Evolutionary conservation across 352 stramenopile genomes (phyloP).

Genomic region (Globisporangium parvum): DNA sequence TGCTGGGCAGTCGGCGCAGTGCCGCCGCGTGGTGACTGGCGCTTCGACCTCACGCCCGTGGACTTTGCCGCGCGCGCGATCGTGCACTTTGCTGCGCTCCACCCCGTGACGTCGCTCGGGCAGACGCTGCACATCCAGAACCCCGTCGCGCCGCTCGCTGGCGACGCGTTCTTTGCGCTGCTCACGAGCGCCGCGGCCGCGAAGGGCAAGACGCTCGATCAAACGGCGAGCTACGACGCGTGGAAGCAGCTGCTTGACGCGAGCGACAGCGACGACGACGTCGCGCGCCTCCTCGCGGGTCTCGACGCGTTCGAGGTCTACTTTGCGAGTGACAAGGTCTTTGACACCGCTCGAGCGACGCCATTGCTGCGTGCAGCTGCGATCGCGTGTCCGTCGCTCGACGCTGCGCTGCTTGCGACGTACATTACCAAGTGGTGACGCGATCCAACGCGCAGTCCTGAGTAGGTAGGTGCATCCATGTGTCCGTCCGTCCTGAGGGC

Average conservation of each 20-base stretch:
- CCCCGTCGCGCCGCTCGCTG: slow-evolving; percentile 28
- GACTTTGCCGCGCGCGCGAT: slow-evolving; percentile 88
- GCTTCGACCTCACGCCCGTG: slow-evolving; percentile 90
- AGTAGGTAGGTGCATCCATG: background rate
- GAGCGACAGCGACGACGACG: slow-evolving; percentile 21
- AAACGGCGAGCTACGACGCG: slow-evolving; percentile 24
- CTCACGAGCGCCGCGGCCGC: slow-evolving; percentile 16
- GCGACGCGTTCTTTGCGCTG: slow-evolving; percentile 43
- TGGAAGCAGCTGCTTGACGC: slow-evolving; percentile 34
- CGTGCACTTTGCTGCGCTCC: slow-evolving; percentile 62
- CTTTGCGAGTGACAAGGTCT: slow-evolving; percentile 55
- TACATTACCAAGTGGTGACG: slow-evolving; percentile 37
- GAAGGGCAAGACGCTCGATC: slow-evolving; percentile 20
- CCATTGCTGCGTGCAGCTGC: slow-evolving; percentile 29
- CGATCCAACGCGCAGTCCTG: background rate
- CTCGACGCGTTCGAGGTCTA: slow-evolving; percentile 67
- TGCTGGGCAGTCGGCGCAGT: slow-evolving; percentile 58
- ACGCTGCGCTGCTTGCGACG: slow-evolving; percentile 31
- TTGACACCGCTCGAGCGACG: slow-evolving; percentile 43
- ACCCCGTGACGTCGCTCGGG: slow-evolving; percentile 44
- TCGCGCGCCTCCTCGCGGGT: slow-evolving; percentile 55
- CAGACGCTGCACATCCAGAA: slow-evolving; percentile 79
- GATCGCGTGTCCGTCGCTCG: slow-evolving; percentile 38
- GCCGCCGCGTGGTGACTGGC: slow-evolving; percentile 61
- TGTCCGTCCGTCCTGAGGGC: no score